Evolutionary conservation across 2,329 filamentous ascomycete species (phyloP), one percentile per base, ranked within the genome.

Genomic region (Paracoccidioides lutzii): DNA sequence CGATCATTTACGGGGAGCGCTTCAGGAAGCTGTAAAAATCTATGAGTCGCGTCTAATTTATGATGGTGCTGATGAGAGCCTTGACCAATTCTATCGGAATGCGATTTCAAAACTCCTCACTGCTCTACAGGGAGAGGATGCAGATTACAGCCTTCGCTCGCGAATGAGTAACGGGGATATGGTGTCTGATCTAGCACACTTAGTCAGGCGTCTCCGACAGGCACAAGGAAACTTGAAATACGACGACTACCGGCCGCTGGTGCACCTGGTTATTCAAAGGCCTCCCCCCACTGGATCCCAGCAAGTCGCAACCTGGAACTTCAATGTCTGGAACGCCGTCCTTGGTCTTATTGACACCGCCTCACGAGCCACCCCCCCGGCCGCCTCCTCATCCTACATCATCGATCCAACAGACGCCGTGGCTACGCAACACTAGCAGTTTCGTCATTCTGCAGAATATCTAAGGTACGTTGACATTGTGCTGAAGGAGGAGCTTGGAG

Each of bases 401-500:
- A 49, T 59, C 53, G 46, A 57, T 52, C 54, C 53, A 49, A 35
- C 56, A 57, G 50, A 57, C 54, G 12, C 56, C 54, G 28, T 56
- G 54, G 49, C 54, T 56, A 5, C 60, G 56, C 55, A 63, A 59
- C 50, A 62, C 57, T 12, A 54, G 61, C 52, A 59, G 59, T 52
- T 59, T 63, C 42, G 55, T 22, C 46, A 55, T 54, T 55, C 56
- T 41, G 61, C 61, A 9, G 57, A 63, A 48, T 44, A 61, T 41
- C 56, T 53, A 41, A 56, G 56, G 51, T 2, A 63, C 12, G 51
- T 63, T 44, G 56, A 61, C 53, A 15, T 42, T 52, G 50, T 53
- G 32, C 55, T 63, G 30, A 62, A 51, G 55, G 35, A 59, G 54
- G 57, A 63, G 49, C 51, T 61, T 63, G 40, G n/a, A 7, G 40